Conservation (phyloP, 345 rosid genomes). For the Crucihimalaya himalaica region DNA sequence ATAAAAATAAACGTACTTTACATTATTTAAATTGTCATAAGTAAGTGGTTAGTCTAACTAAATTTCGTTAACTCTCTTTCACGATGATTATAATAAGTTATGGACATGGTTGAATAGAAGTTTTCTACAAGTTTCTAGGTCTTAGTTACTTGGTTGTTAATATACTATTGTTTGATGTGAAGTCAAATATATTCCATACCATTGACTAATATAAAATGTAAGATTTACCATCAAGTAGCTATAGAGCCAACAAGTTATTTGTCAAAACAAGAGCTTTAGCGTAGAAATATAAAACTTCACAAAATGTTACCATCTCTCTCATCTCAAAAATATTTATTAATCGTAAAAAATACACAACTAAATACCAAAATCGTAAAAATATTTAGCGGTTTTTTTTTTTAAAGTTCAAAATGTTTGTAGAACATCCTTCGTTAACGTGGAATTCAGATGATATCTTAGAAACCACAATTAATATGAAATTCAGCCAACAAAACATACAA, state of each 20-base stretch:
- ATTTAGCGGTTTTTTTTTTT: neutral
- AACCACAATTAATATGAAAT: neutral
- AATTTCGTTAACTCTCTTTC: conserved; percentile 9
- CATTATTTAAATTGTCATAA: conserved; percentile 24
- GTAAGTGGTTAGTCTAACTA: conserved; percentile 14
- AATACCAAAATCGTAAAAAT: neutral
- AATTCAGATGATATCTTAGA: neutral
- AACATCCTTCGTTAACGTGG: conserved; percentile 5
- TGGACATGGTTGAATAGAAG: conserved; percentile 13
- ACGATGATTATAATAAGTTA: conserved; percentile 11
- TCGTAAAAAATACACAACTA: neutral
- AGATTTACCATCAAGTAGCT: conserved; percentile 6
- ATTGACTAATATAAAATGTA: conserved; percentile 1
- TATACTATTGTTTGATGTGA: conserved; percentile 11
- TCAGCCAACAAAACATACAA: conserved; percentile 19
- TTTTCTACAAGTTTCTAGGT: conserved; percentile 19
- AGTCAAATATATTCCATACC: conserved; percentile 25
- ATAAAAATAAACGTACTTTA: conserved; percentile 24
- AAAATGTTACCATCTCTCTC: too few species aligned
- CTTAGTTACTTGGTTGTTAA: conserved; percentile 8
- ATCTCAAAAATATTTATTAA: too few species aligned
- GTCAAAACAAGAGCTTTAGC: conserved; percentile 17
- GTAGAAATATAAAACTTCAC: neutral
- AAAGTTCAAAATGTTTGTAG: neutral
- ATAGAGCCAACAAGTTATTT: conserved; percentile 6